A percentile compares a stretch with the other conserved stretches of the same genome.
phyloP scores from a whole-genome alignment of 306 rosid species.

The Ceratonia siliqua region DNA sequence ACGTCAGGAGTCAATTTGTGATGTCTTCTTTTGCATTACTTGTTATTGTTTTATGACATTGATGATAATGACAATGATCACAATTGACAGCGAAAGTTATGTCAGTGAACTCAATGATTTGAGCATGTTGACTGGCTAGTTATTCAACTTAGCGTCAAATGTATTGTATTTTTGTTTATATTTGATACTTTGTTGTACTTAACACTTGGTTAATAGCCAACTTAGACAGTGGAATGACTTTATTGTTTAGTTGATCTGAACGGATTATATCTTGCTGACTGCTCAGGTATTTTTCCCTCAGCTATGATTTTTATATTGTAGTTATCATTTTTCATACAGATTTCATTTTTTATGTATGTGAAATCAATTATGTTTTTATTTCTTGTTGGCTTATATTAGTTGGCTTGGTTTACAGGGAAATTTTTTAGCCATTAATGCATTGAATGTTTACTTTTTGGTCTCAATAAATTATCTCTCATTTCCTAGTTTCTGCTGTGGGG shows the following conservation, averaged over 20 bases:
- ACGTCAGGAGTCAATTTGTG: background rate
- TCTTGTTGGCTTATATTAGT: background rate
- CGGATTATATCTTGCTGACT: background rate
- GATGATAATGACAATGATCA: conserved; percentile 3
- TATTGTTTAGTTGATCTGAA: conserved; percentile 26
- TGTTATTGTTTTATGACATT: background rate
- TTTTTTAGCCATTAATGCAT: conserved; percentile 4
- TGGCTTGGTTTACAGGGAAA: conserved; percentile 3
- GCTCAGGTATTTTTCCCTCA: background rate
- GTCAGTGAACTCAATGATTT: background rate
- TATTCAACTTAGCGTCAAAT: conserved; percentile 8
- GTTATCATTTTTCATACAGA: conserved; percentile 7
- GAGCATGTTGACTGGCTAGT: conserved; percentile 5
- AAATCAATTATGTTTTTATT: background rate
- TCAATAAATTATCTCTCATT: background rate
- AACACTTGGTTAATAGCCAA: background rate
- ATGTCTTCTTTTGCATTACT: background rate
- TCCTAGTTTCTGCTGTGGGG: background rate
- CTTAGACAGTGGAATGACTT: conserved; percentile 9
- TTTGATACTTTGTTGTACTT: conserved; percentile 1
- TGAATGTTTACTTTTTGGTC: background rate
- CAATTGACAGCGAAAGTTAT: background rate
- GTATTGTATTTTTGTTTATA: conserved; percentile 14
- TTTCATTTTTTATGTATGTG: background rate
- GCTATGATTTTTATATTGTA: conserved; percentile 14